Evolutionary conservation across 306 rosid genomes (phyloP), one percentile per base, ranked within the genome.

Genomic region (Pterocarpus santalinus): DNA sequence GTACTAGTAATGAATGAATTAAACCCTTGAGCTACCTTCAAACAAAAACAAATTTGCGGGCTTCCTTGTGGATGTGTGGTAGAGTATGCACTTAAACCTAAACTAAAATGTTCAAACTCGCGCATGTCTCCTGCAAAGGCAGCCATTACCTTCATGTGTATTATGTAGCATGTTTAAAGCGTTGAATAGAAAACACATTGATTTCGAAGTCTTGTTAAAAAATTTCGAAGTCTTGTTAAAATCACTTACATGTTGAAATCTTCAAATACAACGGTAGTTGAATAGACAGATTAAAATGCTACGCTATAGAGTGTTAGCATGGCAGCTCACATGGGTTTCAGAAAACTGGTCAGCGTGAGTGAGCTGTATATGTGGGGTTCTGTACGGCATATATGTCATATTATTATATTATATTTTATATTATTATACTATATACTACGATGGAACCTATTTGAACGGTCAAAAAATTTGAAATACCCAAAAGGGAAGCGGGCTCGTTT

Each of bases 401-500:
- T 0, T 49, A 49, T 49, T 13, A 49, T 10, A 14, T 1, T n/a
- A 52, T 52, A 52, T 4, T 47, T 1, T n/a, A 52, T 52, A 52
- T 4, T 47, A 11, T 47, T 47, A 11, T 9, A 9, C n/a, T 1
- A 1, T 11, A 47, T 4, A 7, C 4, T 12, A 4, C 34, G 0
- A 4, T 39, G 69, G 15, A 30, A 33, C n/a, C 41, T 55, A 46
- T 71, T 76, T 76, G 76, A 85, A 85, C 73, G 65, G 83, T 81
- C 80, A 22, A 41, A 43, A 76, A 75, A 65, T 49, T 81, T 76
- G 77, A 81, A 85, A 81, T 30, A 39, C 58, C 70, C n/a, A 39
- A 75, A 75, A 53, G 5, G 34, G 36, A 16, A 57, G 80, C 87
- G 85, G 80, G 87, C 79, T 9, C n/a, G 8, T 35, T 76, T 64